Conservation (phyloP, 1,284 basidiomycete species). For the Pulveroboletus sp. region DNA sequence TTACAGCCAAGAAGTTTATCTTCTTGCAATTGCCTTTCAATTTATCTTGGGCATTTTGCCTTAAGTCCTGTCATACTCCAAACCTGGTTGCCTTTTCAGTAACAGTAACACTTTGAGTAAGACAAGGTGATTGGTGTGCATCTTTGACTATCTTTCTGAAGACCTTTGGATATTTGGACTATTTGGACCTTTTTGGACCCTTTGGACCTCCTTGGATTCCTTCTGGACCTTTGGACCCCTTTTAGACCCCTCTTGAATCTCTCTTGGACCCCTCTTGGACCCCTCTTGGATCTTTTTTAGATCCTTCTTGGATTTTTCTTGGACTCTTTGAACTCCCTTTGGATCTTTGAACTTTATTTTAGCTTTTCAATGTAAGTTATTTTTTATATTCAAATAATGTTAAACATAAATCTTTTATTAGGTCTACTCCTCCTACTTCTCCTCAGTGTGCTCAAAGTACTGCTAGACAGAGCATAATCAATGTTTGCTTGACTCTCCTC, state of each 20-base stretch:
- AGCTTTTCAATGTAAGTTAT: too few relatives aligned
- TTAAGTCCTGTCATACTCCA: constrained; percentile 1
- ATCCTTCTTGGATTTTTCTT: neutral
- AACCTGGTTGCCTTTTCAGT: neutral
- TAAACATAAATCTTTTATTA: neutral
- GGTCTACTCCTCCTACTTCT: neutral
- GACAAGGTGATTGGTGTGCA: neutral
- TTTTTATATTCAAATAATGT: too few relatives aligned
- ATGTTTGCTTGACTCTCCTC: neutral
- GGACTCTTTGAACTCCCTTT: neutral
- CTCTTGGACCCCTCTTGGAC: neutral
- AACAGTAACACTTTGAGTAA: neutral
- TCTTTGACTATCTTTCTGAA: neutral
- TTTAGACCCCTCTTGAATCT: neutral
- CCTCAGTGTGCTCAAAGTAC: neutral
- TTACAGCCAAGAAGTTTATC: neutral
- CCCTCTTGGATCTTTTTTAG: neutral
- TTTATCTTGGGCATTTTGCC: neutral
- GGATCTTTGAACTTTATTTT: neutral
- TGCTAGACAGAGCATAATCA: constrained; percentile 4
- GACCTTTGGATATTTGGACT: too few relatives aligned
- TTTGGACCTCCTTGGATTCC: too few relatives aligned
- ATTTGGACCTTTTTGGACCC: neutral
- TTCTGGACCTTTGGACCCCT: neutral
- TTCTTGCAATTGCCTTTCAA: neutral